phyloP scores from a whole-genome alignment of 257 asterid species.

The Orobanche coerulescens region DNA sequence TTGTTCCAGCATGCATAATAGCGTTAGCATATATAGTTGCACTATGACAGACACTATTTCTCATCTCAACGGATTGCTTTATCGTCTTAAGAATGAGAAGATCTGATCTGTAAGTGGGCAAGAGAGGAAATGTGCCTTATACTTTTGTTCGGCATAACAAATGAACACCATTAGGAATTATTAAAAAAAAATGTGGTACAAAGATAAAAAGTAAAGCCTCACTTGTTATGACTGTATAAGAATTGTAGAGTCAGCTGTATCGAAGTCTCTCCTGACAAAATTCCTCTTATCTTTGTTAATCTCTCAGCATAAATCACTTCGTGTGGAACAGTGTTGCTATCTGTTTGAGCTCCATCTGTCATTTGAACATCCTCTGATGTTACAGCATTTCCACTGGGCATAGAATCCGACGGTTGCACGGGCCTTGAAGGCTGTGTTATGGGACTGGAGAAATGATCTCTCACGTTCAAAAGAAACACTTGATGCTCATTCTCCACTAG shows the following conservation, averaged over 20 bases:
- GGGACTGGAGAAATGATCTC: constrained; percentile 55
- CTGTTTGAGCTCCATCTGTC: constrained; percentile 48
- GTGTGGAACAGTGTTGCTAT: constrained; percentile 32
- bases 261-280: constrained; percentile 88
- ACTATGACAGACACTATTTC: constrained; percentile 92
- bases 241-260: constrained; percentile 90
- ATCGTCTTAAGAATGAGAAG: constrained; percentile 92
- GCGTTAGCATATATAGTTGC: constrained; percentile 97
- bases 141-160: constrained; percentile 6
- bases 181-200: not conserved
- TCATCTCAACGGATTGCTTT: constrained; percentile 95
- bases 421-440: constrained; percentile 42
- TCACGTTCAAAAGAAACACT: constrained; percentile 77
- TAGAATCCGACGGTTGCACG: constrained; percentile 33
- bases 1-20: constrained; percentile 98
- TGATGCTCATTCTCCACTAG: constrained; percentile 87
- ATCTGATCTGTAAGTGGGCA: constrained; percentile 65
- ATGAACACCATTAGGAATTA: not conserved
- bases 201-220: constrained; percentile 21
- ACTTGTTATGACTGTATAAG: constrained; percentile 91
- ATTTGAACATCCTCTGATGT: constrained; percentile 48
- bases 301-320: constrained; percentile 71
- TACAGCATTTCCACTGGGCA: constrained; percentile 26
- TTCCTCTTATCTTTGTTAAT: constrained; percentile 62
- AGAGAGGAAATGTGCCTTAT: constrained; percentile 15